Percentiles rank a stretch among this genome's conserved stretches.
These are phyloP conservation scores for Heliosperma pusillum DNA, from an alignment of 148 eudicot species.

Conservation along the genomic window DNA sequence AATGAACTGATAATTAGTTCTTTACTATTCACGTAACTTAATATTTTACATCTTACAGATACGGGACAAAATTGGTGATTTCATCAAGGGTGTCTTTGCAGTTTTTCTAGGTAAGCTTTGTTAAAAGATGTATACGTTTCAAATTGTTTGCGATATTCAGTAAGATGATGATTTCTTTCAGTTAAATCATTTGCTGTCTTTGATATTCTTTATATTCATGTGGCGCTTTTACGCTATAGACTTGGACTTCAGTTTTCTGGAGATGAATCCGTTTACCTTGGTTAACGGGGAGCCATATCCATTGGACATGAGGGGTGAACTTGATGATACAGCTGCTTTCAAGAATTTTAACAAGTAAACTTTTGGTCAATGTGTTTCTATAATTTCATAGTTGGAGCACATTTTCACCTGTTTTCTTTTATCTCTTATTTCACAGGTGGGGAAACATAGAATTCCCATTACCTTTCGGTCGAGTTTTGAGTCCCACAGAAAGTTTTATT, in stretches of 20 bases:
- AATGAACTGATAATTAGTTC: not conserved
- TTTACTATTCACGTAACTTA: not conserved
- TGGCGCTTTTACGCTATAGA: constrained; percentile 26
- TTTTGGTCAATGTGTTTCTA: no score
- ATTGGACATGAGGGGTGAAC: constrained; percentile 76
- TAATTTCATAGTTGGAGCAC: not conserved
- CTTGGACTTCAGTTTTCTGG: constrained; percentile 69
- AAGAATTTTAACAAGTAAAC: constrained; percentile 71
- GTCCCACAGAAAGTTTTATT: constrained; percentile 72
- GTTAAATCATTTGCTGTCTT: constrained; percentile 3
- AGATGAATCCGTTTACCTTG: constrained; percentile 79
- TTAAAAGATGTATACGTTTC: not conserved
- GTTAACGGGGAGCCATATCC: constrained; percentile 68
- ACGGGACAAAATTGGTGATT: constrained; percentile 61
- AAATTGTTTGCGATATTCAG: not conserved
- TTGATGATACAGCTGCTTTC: constrained; percentile 79
- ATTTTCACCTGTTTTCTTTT: not conserved
- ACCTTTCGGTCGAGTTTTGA: constrained; percentile 86
- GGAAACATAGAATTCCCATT: constrained; percentile 76
- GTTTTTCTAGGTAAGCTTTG: constrained; percentile 62
- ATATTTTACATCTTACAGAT: constrained; percentile 32
- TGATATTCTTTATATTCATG: not conserved
- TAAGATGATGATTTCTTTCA: not conserved
- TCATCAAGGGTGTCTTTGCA: constrained; percentile 61
- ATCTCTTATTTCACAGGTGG: constrained; percentile 46